Base-by-base conservation (phyloP, 1,284 basidiomycete species). In the Cutaneotrichosporon sp. region DNA sequence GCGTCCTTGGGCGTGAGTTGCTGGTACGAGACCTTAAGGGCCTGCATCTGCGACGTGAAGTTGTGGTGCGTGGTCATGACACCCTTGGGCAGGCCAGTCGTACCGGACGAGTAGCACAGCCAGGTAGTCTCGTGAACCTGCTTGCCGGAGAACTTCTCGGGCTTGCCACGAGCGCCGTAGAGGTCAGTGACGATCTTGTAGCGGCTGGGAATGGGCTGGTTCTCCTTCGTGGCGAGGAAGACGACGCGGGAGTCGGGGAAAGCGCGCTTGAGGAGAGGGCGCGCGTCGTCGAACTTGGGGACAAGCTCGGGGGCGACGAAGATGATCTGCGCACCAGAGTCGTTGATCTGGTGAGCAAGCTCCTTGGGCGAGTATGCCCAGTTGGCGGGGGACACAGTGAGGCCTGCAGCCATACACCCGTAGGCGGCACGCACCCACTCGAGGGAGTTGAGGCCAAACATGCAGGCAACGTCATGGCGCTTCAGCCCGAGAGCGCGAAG, bases 101-200 rank as follows among this genome's bases (percentile, higher is more conserved):
- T 87, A 8, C 84, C 84, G 51, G 82, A 84, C 17, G 77, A 79
- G 64, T 86, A 86, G 60, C 84, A 87, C 29, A 88, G 69, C 61
- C 46, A 56, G 29, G 33, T 34, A 16, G 57, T 50, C 37, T 54
- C 43, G 44, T 59, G 50, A n/a, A 52, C 46, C n/a, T 56, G 34
- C 14, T 49, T 51, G 32, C 54, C 51, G 11, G 42, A 19, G 31
- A 49, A 56, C 22, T 25, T 37, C 46, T 56, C 54, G 2, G 58
- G 50, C 16, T 33, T 20, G 20, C 54, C 54, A 14, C 26, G 48
- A n/a, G 26, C 38, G 29, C 35, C 34, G 24, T 41, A 52, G 6
- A 62, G 47, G 25, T 59, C 54, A 10, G 33, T 8, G n/a, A 60
- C 52, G 34, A 45, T 26, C 26, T 55, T 46, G 35, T 53, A 61